A percentile compares a stretch with the other conserved stretches of the same genome.
These are phyloP conservation scores for Globisporangium irregulare DNA, from an alignment of 352 stramenopile genomes.

Conservation along the genomic window DNA sequence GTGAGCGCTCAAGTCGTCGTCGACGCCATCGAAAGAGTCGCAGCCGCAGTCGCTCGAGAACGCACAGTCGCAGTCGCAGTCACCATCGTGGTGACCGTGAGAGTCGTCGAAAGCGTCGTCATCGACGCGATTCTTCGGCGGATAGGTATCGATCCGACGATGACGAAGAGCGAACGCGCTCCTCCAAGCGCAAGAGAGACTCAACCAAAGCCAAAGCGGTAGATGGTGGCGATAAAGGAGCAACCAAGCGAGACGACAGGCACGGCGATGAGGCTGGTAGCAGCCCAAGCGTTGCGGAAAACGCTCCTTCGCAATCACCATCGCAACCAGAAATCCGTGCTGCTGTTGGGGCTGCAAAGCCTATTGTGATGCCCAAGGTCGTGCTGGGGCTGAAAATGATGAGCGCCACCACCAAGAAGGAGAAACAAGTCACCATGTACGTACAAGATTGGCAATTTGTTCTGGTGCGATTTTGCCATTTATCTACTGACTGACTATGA, in stretches of 20 bases:
- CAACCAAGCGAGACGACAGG: background rate
- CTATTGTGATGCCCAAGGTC: conserved; percentile 29
- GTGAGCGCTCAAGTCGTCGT: conserved; percentile 25
- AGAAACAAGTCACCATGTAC: conserved; percentile 29
- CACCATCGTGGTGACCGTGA: conserved; percentile 15
- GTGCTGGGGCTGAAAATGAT: conserved; percentile 48
- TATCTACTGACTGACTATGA: background rate
- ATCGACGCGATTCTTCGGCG: conserved; percentile 20
- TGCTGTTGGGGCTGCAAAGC: background rate
- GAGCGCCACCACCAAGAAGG: conserved; percentile 28
- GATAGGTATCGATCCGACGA: conserved; percentile 15
- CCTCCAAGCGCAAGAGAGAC: conserved; percentile 18
- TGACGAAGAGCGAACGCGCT: conserved; percentile 11
- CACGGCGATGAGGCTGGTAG: background rate
- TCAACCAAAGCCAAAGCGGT: conserved; percentile 7
- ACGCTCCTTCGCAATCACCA: background rate
- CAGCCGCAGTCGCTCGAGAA: conserved; percentile 25
- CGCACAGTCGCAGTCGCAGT: conserved; percentile 30
- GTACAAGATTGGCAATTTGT: background rate
- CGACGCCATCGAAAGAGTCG: conserved; percentile 14
- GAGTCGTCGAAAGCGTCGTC: conserved; percentile 16
- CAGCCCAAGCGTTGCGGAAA: background rate
- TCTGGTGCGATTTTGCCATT: background rate
- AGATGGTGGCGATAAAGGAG: background rate
- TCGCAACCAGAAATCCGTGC: background rate